Evolutionary conservation across 805 yeast species (phyloP).

Genomic region (Lipomyces spencermartinsiae): DNA sequence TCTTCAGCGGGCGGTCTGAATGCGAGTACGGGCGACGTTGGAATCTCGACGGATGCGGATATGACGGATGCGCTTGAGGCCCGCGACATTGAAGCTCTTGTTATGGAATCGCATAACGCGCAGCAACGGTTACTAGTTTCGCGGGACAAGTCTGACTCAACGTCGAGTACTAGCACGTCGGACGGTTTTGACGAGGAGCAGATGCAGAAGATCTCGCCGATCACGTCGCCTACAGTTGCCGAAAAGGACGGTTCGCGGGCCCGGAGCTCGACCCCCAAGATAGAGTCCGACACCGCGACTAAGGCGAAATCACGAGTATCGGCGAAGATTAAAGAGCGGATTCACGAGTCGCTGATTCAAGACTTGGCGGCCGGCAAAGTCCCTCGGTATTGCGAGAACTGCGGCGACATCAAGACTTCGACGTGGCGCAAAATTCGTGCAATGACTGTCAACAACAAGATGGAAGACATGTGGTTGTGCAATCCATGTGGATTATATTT

Average conservation of each 20-base stretch:
- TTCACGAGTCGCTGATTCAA: slow-evolving; percentile 30
- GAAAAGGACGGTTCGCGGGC: not conserved
- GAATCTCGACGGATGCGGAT: not conserved
- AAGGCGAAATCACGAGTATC: slow-evolving; percentile 1
- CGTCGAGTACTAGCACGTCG: not conserved
- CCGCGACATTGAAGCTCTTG: not conserved
- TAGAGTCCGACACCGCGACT: not conserved
- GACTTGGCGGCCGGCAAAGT: slow-evolving; percentile 40
- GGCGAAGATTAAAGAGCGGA: slow-evolving; percentile 27
- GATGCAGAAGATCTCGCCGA: not conserved
- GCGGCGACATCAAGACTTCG: slow-evolving; percentile 44
- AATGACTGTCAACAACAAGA: slow-evolving; percentile 28
- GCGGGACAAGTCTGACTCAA: not conserved
- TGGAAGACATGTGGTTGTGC: slow-evolving; percentile 28
- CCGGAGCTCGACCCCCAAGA: not conserved
- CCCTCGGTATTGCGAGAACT: slow-evolving; percentile 44
- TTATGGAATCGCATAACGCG: not conserved
- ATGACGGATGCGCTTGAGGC: not conserved
- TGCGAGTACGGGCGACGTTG: not conserved
- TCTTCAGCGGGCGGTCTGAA: not conserved
- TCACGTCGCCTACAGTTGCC: slow-evolving; percentile 8
- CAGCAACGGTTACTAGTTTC: not conserved
- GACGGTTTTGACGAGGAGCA: slow-evolving; percentile 5
- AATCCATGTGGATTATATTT: slow-evolving; percentile 47
- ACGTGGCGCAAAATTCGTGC: slow-evolving; percentile 43